Evolutionary conservation across 305 asterid species (phyloP).

Genomic region (Fraxinus paxiana): DNA sequence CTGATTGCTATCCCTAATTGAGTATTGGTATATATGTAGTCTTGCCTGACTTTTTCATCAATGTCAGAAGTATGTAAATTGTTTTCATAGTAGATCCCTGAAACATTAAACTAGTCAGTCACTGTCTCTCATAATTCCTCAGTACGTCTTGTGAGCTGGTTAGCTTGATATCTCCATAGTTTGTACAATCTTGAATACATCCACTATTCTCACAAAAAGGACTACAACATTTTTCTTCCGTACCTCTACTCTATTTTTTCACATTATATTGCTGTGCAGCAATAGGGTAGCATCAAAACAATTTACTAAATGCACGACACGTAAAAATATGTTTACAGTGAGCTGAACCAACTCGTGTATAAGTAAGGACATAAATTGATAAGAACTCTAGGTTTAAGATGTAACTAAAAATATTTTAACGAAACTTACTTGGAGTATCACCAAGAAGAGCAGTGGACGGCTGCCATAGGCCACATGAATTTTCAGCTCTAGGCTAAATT

Average conservation of each 20-base stretch:
- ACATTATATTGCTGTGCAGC: not conserved
- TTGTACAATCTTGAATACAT: not conserved
- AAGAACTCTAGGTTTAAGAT: not conserved
- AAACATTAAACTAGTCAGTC: not conserved
- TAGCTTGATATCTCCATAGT: not conserved
- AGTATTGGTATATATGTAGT: not conserved
- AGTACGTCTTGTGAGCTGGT: not conserved
- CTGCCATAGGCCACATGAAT: slow-evolving; percentile 96
- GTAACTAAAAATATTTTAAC: not conserved
- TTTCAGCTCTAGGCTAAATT: slow-evolving; percentile 73
- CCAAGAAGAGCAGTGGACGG: slow-evolving; percentile 96
- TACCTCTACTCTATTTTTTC: not conserved
- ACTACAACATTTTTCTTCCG: not conserved
- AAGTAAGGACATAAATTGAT: not conserved
- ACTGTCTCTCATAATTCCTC: not conserved
- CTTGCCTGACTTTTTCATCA: not conserved
- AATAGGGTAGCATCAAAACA: not conserved
- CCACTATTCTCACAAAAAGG: not conserved
- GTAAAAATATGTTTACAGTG: not conserved
- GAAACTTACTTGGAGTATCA: slow-evolving; percentile 76
- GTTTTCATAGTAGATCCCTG: not conserved
- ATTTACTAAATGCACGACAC: not conserved
- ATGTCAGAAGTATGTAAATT: not conserved
- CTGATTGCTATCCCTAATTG: not conserved
- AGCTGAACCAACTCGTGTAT: not conserved